phyloP scores from a whole-genome alignment of 257 asterid species.

The Thymus mandschuricus region DNA sequence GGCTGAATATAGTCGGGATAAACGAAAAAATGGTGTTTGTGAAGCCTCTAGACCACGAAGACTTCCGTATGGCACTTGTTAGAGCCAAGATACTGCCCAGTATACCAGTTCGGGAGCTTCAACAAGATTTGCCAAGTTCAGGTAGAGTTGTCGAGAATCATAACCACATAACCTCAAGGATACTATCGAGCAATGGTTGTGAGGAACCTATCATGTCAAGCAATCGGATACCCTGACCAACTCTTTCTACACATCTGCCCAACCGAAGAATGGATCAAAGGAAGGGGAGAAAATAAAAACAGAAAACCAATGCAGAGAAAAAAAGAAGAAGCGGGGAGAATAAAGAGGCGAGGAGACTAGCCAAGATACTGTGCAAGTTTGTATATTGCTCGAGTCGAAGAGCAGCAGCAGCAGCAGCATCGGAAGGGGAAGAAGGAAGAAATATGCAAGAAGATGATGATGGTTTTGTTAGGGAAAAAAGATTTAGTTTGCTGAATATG shows the following conservation, averaged over 20 bases:
- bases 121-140: constrained; percentile 42
- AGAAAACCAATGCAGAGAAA: not conserved
- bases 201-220: constrained; percentile 52
- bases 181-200: constrained; percentile 37
- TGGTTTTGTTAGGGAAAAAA: not conserved
- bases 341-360: not conserved
- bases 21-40: constrained; percentile 40
- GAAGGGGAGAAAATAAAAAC: not conserved
- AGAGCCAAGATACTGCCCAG: constrained; percentile 44
- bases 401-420: not conserved
- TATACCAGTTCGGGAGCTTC: constrained; percentile 42
- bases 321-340: not conserved
- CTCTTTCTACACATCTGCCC: not conserved
- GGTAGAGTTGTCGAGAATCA: constrained; percentile 39
- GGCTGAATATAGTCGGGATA: constrained; percentile 34
- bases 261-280: not conserved
- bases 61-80: constrained; percentile 53
- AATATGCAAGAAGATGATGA: not conserved
- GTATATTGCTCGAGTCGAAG: not conserved
- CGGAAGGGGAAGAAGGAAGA: constrained; percentile 1
- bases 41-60: constrained; percentile 64
- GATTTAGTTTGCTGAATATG: not conserved
- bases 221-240: constrained; percentile 35
- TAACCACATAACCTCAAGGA: constrained; percentile 35
- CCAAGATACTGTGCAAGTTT: not conserved